These are phyloP conservation scores for Hirsutella minnesotensis DNA, from an alignment of 2,329 filamentous ascomycete species.

Conservation along the genomic window DNA sequence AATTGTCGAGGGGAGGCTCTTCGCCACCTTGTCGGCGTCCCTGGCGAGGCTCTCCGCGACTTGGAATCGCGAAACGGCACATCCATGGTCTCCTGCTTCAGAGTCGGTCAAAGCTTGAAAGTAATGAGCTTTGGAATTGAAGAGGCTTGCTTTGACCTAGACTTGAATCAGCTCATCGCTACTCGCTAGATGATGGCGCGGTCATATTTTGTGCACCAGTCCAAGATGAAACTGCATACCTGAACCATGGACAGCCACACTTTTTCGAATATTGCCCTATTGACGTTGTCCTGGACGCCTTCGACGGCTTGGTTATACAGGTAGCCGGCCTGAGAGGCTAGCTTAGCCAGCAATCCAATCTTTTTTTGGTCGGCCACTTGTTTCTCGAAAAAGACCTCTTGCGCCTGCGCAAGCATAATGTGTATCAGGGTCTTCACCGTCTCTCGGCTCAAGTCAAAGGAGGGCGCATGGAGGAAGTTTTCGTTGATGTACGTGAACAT, in stretches of 20 bases:
- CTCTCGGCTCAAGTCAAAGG: constrained; percentile 87
- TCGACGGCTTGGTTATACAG: constrained; percentile 81
- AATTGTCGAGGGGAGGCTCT: constrained; percentile 67
- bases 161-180: background rate
- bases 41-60: constrained; percentile 67
- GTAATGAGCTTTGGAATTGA: constrained; percentile 81
- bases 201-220: too few relatives aligned
- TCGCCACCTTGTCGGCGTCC: constrained; percentile 66
- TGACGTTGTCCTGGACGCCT: constrained; percentile 84
- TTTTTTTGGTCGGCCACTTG: constrained; percentile 91
- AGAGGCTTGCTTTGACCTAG: constrained; percentile 66
- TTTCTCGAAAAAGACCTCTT: constrained; percentile 96
- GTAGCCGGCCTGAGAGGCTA: constrained; percentile 82
- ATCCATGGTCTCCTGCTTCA: constrained; percentile 76
- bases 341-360: constrained; percentile 77
- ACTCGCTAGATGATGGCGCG: background rate
- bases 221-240: constrained; percentile 32
- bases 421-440: constrained; percentile 91
- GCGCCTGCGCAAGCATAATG: constrained; percentile 87
- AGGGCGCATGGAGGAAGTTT: constrained; percentile 95
- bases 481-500: constrained; percentile 99
- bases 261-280: constrained; percentile 85
- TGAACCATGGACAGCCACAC: constrained; percentile 79
- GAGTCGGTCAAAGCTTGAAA: constrained; percentile 88
- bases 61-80: constrained; percentile 72